These are phyloP conservation scores for Xerocomus potaroensis DNA, from an alignment of 768 basidiomycete genomes.

Conservation along the genomic window DNA sequence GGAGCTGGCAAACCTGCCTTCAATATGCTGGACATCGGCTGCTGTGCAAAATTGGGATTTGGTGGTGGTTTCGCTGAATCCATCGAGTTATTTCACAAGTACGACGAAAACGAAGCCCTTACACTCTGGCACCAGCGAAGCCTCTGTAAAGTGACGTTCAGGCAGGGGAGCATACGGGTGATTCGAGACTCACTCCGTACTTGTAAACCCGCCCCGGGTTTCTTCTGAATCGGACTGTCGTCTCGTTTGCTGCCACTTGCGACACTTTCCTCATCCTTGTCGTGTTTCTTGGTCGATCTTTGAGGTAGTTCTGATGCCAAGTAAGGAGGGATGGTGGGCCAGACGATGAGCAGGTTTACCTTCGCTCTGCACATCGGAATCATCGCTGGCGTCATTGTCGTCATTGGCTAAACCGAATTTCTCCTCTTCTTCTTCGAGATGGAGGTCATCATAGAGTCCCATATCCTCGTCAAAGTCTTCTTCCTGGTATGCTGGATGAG, in stretches of 20 bases:
- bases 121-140: constrained; percentile 63
- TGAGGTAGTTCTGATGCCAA: constrained; percentile 51
- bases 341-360: constrained; percentile 36
- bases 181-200: constrained; percentile 60
- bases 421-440: constrained; percentile 95
- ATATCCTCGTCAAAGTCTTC: constrained; percentile 98
- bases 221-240: constrained; percentile 78
- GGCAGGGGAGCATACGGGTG: constrained; percentile 3
- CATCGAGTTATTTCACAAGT: constrained; percentile 4
- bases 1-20: constrained; percentile 67
- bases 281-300: constrained; percentile 69
- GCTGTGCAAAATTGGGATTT: constrained; percentile 75
- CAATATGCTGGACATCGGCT: constrained; percentile 71
- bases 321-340: not conserved
- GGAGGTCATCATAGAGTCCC: constrained; percentile 96
- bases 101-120: constrained; percentile 18
- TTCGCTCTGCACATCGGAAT: constrained; percentile 71
- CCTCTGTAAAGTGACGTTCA: constrained; percentile 43
- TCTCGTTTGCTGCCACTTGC: constrained; percentile 67
- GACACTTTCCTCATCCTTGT: constrained; percentile 68
- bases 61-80: constrained; percentile 60
- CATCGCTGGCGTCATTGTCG: constrained; percentile 70
- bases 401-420: constrained; percentile 74
- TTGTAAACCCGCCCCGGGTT: constrained; percentile 57
- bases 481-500: constrained; percentile 52